Evolutionary conservation across 208 protist genomes (phyloP), one percentile per base, ranked within the genome.

Genomic region (Leptomonas pyrrhocoris): DNA sequence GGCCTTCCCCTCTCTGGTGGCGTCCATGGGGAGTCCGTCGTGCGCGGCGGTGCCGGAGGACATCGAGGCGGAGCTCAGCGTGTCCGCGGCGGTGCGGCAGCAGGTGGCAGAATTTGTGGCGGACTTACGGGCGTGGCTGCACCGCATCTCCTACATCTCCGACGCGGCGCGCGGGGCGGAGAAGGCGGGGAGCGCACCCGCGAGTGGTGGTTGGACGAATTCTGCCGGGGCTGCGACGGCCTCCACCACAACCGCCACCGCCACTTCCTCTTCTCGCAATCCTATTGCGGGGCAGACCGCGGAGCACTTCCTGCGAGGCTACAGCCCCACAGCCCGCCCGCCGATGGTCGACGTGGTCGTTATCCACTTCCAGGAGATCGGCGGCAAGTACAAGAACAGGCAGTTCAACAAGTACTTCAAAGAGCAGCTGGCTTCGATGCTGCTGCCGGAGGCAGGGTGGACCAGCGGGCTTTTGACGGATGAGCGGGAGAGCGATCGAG

Each of bases 321-420:
- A 83, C 73, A 68, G 50, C 23, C 2, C 73, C n/a, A 50, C 59
- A 13, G 68, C 61, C 30, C 55, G 53, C 7, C 82, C 84, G 19
- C 85, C 86, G 12, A 66, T 86, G 65, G 34, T 93, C 18, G 90
- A 95, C 61, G 77, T 95, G 1, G 68, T 95, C 50, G 90, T 95
- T n/a, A 31, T 95, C 4, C 90, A 95, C 62, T 78, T 95, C 18
- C 90, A 95, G 51, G 90, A 95, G 68, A 82, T 95, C 49, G 90
- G 90, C 21, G 90, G 90, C 30, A 93, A 89, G 68, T 66, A 74
- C 28, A 58, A 74, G 49, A 75, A 92, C 63, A 57, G 50, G 53
- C 73, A 66, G 19, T 90, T 95, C 57, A 93, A 84, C 49, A 43
- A 34, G 12, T 84, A 81, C 62, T 81, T 95, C 30, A 58, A 57